A percentile compares a stretch with the other conserved stretches of the same genome.
Evolutionary conservation across 23 red algal genomes (phyloP).

Genomic region (Agarophyton chilense): DNA sequence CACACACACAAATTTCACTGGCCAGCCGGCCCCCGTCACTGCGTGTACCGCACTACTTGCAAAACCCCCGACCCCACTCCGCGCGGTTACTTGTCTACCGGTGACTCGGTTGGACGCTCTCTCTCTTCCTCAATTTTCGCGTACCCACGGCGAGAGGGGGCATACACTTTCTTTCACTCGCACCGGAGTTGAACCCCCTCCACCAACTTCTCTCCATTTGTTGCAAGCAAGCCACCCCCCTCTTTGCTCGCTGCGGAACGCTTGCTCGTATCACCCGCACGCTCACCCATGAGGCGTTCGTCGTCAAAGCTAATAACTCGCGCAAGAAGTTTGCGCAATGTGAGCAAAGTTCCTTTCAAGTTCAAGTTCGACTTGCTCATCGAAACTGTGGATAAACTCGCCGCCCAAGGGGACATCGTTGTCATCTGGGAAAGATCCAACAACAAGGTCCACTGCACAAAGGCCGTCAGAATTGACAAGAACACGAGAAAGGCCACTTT

Average conservation of each 20-base stretch:
- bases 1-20: not conserved
- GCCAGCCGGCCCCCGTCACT: not conserved
- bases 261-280: too few relatives aligned
- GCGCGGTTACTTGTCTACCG: not conserved
- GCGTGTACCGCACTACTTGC: too few relatives aligned
- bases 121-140: not conserved
- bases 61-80: too few relatives aligned
- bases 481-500: conserved; percentile 71
- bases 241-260: not conserved
- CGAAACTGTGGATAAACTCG: conserved; percentile 72
- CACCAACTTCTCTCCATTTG: too few relatives aligned
- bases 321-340: conserved; percentile 71
- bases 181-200: too few relatives aligned
- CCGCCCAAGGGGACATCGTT: conserved; percentile 53
- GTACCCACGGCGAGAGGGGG: not conserved
- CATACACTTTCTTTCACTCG: too few relatives aligned
- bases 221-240: too few relatives aligned
- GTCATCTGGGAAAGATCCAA: conserved; percentile 74
- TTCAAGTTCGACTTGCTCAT: conserved; percentile 75
- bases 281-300: conserved; percentile 62
- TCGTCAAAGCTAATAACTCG: conserved; percentile 84
- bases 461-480: conserved; percentile 66
- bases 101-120: not conserved
- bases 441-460: conserved; percentile 59
- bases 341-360: conserved; percentile 71